Evolutionary conservation across 202 grass and related monocot species (phyloP).

Genomic region (Setaria viridis): DNA sequence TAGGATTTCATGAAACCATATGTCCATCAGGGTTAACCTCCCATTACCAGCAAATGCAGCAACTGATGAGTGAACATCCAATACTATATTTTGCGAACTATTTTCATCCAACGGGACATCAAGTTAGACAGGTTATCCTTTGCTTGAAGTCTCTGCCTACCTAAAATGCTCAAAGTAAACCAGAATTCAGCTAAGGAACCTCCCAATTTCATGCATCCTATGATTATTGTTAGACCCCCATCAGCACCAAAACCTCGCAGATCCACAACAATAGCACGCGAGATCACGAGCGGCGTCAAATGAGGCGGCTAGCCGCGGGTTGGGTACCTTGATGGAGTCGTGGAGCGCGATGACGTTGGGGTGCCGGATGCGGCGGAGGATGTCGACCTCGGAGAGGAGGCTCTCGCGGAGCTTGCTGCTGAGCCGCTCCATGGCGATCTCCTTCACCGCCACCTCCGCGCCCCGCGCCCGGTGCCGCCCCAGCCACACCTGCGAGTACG

Average conservation of each 20-base stretch:
- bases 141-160: slow-evolving; percentile 16
- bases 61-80: background rate
- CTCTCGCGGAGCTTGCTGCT: slow-evolving; percentile 88
- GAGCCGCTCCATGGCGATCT: slow-evolving; percentile 82
- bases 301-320: background rate
- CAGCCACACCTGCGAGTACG: slow-evolving; percentile 87
- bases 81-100: background rate
- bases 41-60: background rate
- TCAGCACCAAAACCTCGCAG: slow-evolving; percentile 28
- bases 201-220: slow-evolving; percentile 13
- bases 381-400: slow-evolving; percentile 91
- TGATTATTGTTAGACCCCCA: background rate
- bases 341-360: slow-evolving; percentile 89
- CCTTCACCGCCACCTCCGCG: slow-evolving; percentile 89
- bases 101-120: background rate
- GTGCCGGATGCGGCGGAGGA: slow-evolving; percentile 79
- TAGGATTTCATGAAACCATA: background rate
- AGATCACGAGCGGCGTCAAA: background rate
- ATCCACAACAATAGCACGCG: slow-evolving; percentile 31
- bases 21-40: background rate
- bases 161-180: slow-evolving; percentile 12
- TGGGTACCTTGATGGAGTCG: slow-evolving; percentile 73
- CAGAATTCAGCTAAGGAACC: slow-evolving; percentile 9
- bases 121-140: background rate
- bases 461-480: slow-evolving; percentile 55